Percentiles rank a stretch among this genome's conserved stretches.
These are phyloP conservation scores for Saturnispora diversa DNA, from an alignment of 805 yeast species.

Conservation along the genomic window DNA sequence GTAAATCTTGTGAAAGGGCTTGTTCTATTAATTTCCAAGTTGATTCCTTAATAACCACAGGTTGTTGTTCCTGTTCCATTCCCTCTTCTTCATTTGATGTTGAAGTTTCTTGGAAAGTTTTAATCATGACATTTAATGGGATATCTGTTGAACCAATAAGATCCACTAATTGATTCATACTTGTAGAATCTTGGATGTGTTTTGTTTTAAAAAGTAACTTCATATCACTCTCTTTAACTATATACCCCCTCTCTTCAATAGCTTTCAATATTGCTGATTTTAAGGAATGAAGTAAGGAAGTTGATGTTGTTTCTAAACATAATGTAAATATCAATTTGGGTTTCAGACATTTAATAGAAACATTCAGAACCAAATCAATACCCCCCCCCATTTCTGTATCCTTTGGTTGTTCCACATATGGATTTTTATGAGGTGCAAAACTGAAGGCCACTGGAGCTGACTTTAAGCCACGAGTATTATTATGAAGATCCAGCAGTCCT, in stretches of 20 bases:
- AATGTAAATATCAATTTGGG: slow-evolving; percentile 48
- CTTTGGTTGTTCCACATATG: neutral
- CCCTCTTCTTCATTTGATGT: neutral
- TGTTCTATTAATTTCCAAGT: slow-evolving; percentile 7
- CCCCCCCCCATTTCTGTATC: no score
- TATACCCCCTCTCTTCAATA: slow-evolving; percentile 21
- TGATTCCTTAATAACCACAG: neutral
- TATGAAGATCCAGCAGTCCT: slow-evolving; percentile 1
- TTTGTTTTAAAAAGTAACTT: slow-evolving; percentile 44
- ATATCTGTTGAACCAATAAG: slow-evolving; percentile 3
- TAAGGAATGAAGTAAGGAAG: slow-evolving; percentile 28
- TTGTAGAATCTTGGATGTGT: slow-evolving; percentile 39
- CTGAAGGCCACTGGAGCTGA: no score
- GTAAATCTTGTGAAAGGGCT: slow-evolving; percentile 8
- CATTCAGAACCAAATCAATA: neutral
- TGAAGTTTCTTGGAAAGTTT: slow-evolving; percentile 8
- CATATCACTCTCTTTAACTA: slow-evolving; percentile 30
- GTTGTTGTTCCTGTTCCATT: neutral
- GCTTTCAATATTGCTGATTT: slow-evolving; percentile 27
- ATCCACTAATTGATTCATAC: slow-evolving; percentile 18
- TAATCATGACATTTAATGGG: slow-evolving; percentile 15
- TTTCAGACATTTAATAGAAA: slow-evolving; percentile 53
- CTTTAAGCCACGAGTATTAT: no score
- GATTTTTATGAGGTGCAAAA: neutral
- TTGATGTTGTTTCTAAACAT: slow-evolving; percentile 16